phyloP scores from a whole-genome alignment of 2,329 filamentous ascomycete species.

The Cordyceps tenuipes region DNA sequence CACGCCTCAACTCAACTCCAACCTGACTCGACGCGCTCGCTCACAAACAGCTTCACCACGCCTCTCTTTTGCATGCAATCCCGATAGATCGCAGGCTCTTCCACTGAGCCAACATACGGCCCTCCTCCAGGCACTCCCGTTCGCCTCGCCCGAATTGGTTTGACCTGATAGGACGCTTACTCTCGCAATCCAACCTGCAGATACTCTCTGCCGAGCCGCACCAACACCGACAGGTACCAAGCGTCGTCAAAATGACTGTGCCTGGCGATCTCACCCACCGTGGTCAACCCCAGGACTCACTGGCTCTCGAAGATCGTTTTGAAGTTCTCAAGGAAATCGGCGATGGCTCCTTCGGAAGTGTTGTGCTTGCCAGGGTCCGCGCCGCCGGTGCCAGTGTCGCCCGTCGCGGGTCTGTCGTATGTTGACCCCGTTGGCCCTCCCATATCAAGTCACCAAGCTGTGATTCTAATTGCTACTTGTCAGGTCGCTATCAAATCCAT shows the following conservation, averaged over 20 bases:
- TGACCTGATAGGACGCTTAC: slow-evolving; percentile 9
- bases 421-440: slow-evolving; percentile 25
- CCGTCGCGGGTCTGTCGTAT: slow-evolving; percentile 84
- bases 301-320: slow-evolving; percentile 84
- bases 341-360: slow-evolving; percentile 96
- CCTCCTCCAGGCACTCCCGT: slow-evolving; percentile 8
- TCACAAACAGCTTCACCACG: background rate
- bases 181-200: background rate
- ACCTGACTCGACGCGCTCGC: slow-evolving; percentile 1
- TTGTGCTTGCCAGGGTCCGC: slow-evolving; percentile 83
- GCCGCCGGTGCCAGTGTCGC: slow-evolving; percentile 84
- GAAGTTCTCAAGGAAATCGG: slow-evolving; percentile 97
- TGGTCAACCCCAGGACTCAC: slow-evolving; percentile 49
- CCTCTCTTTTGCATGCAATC: slow-evolving; percentile 9
- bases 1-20: background rate
- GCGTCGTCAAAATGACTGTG: slow-evolving; percentile 58
- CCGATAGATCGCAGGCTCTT: slow-evolving; percentile 9
- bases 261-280: slow-evolving; percentile 65
- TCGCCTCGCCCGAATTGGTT: slow-evolving; percentile 2
- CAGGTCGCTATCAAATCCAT: slow-evolving; percentile 99
- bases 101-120: slow-evolving; percentile 4
- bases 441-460: background rate
- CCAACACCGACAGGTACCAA: slow-evolving; percentile 3
- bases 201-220: slow-evolving; percentile 2
- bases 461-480: slow-evolving; percentile 13